Conservation (phyloP, 352 stramenopile species). For the Albugo candida region DNA sequence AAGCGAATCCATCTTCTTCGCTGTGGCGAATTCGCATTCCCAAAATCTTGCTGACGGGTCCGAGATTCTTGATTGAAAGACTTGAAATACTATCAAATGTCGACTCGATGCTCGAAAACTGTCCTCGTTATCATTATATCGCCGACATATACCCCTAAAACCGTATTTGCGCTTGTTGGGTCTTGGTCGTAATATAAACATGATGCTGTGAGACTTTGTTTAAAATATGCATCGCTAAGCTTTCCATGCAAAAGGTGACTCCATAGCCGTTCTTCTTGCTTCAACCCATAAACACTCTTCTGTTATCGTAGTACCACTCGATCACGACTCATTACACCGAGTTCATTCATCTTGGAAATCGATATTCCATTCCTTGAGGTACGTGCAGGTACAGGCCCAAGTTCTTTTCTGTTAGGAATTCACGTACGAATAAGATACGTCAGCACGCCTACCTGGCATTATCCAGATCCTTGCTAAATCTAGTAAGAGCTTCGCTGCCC, state of each 20-base stretch:
- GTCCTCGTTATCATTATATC: constrained; percentile 14
- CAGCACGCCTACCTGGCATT: too few relatives aligned
- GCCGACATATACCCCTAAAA: constrained; percentile 13
- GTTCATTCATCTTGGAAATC: too few relatives aligned
- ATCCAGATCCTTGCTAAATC: too few relatives aligned
- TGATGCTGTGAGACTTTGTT: constrained; percentile 9
- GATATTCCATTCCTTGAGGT: too few relatives aligned
- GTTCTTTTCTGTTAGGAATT: too few relatives aligned
- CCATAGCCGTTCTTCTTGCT: constrained; percentile 14
- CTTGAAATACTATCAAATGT: constrained; percentile 4
- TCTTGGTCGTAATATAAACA: constrained; percentile 11
- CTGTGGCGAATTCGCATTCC: constrained; percentile 11
- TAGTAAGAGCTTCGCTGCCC: too few relatives aligned
- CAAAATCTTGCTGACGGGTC: constrained; percentile 9
- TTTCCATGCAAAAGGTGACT: not conserved
- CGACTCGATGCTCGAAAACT: not conserved
- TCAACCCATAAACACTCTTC: constrained; percentile 6
- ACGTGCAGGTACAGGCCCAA: too few relatives aligned
- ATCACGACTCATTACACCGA: too few relatives aligned
- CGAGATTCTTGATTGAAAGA: constrained; percentile 14
- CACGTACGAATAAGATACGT: too few relatives aligned
- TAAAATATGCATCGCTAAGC: constrained; percentile 4
- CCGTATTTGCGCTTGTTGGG: not conserved
- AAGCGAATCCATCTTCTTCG: not conserved
- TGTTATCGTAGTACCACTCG: too few relatives aligned